Evolutionary conservation across 805 yeast genomes (phyloP).

Genomic region (Zygosaccharomyces bisporus): DNA sequence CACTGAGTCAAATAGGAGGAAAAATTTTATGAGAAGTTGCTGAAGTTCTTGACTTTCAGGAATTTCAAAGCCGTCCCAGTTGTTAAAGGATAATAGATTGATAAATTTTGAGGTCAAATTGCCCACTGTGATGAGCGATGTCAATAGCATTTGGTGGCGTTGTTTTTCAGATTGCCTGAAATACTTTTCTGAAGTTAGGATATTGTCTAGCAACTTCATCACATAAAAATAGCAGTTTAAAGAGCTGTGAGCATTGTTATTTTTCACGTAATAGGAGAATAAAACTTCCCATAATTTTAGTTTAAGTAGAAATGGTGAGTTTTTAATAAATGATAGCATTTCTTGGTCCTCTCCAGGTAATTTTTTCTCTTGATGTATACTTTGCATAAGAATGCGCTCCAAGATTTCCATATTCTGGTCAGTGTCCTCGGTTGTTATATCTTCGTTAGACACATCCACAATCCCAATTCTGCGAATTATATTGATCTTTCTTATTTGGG

Average conservation of each 20-base stretch:
- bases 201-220: conserved; percentile 43
- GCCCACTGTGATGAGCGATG: conserved; percentile 52
- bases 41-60: conserved; percentile 8
- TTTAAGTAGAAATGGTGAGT: conserved; percentile 62
- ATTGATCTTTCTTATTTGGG: conserved; percentile 66
- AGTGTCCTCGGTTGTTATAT: conserved; percentile 24
- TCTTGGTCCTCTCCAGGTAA: conserved; percentile 43
- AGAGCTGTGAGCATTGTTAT: conserved; percentile 35
- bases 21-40: conserved; percentile 30
- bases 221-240: conserved; percentile 51
- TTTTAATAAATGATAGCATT: conserved; percentile 56
- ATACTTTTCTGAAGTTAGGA: conserved; percentile 30
- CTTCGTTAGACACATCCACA: conserved; percentile 50
- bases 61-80: conserved; percentile 36
- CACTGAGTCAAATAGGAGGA: conserved; percentile 46
- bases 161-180: conserved; percentile 26
- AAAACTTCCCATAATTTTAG: conserved; percentile 74
- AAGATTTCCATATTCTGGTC: conserved; percentile 37
- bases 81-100: conserved; percentile 22
- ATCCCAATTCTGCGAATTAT: conserved; percentile 45
- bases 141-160: conserved; percentile 44
- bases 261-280: conserved; percentile 49
- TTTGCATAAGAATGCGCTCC: conserved; percentile 42
- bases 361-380: conserved; percentile 23
- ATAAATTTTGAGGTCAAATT: conserved; percentile 44